phyloP scores from a whole-genome alignment of 2,329 filamentous ascomycete species.

The Penicillium sp. region DNA sequence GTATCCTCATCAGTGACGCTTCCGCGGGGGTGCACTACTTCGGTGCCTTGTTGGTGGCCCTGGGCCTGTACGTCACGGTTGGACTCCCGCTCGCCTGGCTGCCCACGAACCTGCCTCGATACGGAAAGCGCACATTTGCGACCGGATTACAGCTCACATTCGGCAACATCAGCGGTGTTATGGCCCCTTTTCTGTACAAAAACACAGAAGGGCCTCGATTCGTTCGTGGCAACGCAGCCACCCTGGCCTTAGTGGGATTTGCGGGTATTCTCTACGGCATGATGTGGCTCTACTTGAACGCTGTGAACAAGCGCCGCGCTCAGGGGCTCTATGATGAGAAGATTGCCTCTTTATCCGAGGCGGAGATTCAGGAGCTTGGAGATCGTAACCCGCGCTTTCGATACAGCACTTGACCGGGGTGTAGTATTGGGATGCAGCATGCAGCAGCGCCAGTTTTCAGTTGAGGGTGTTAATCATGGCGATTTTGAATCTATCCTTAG shows the following conservation, averaged over 20 bases:
- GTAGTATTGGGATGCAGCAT: neutral
- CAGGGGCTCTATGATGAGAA: slow-evolving; percentile 35
- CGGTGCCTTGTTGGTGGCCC: slow-evolving; percentile 69
- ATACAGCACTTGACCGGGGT: slow-evolving; percentile 30
- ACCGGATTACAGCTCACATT: slow-evolving; percentile 65
- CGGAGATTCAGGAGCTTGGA: slow-evolving; percentile 40
- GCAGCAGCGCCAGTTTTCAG: too few relatives aligned
- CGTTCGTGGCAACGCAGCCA: slow-evolving; percentile 56
- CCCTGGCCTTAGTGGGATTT: slow-evolving; percentile 53
- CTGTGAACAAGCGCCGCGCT: slow-evolving; percentile 42
- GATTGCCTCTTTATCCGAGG: slow-evolving; percentile 35
- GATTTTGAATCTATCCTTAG: too few relatives aligned
- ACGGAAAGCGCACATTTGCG: slow-evolving; percentile 68
- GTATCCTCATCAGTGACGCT: slow-evolving; percentile 57
- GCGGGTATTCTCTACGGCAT: slow-evolving; percentile 49
- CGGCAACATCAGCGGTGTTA: slow-evolving; percentile 65
- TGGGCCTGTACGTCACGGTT: slow-evolving; percentile 61
- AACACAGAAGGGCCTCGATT: slow-evolving; percentile 51
- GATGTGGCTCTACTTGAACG: slow-evolving; percentile 50
- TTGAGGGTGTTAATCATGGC: too few relatives aligned
- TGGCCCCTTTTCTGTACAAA: slow-evolving; percentile 57
- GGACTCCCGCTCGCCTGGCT: slow-evolving; percentile 53
- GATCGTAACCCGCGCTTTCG: slow-evolving; percentile 38
- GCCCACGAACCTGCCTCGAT: slow-evolving; percentile 65
- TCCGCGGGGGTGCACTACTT: slow-evolving; percentile 64